These are phyloP conservation scores for Dysphania ambrosioides DNA, from an alignment of 148 eudicot genomes.

Conservation along the genomic window DNA sequence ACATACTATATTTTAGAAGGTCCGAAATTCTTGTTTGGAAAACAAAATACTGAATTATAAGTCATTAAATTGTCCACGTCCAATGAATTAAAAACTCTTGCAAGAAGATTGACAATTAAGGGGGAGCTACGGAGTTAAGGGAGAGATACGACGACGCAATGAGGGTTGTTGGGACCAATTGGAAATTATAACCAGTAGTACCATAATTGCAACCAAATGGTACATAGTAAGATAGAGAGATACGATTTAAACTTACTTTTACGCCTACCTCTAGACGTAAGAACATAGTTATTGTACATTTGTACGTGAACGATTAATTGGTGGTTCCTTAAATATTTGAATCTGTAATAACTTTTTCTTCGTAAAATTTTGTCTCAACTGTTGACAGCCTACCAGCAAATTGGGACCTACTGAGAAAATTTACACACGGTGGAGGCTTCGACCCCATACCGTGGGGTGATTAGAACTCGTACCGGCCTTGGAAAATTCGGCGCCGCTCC, in stretches of 20 bases:
- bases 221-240: too few species aligned
- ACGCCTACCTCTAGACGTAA: background rate
- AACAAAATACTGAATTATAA: background rate
- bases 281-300: background rate
- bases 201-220: too few species aligned
- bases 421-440: background rate
- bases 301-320: background rate
- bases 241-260: too few species aligned
- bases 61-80: background rate
- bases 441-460: constrained; percentile 7
- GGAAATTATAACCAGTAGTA: too few species aligned
- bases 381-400: background rate
- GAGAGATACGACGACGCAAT: too few species aligned
- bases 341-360: too few species aligned
- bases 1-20: too few species aligned
- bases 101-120: background rate
- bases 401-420: constrained; percentile 9
- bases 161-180: background rate
- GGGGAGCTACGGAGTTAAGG: background rate
- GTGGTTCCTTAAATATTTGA: background rate
- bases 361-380: background rate
- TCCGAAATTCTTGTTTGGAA: background rate
- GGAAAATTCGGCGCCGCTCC: background rate
- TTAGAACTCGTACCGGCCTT: background rate
- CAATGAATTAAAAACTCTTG: background rate